Percentiles rank a stretch among this genome's conserved stretches.
phyloP scores from a whole-genome alignment of 495 filamentous ascomycete species.

The Delitschia confertaspora region DNA sequence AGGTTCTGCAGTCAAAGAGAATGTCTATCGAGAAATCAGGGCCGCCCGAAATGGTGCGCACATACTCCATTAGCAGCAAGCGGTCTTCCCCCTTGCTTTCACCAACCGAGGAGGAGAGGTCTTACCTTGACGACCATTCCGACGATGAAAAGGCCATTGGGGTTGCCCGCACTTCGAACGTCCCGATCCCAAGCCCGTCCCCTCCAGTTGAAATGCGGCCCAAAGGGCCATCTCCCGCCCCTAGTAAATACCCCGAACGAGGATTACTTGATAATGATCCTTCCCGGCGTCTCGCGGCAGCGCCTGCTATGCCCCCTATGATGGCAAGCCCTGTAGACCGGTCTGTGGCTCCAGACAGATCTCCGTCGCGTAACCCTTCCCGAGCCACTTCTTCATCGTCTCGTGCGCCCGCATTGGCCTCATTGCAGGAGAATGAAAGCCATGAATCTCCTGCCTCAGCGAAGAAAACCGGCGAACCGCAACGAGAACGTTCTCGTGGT shows the following conservation, averaged over 20 bases:
- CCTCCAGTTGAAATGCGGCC: conserved; percentile 6
- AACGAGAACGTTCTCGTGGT: neutral
- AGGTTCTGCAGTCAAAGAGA: conserved; percentile 20
- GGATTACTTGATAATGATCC: conserved; percentile 1
- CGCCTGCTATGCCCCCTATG: conserved; percentile 3
- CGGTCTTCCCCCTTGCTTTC: conserved; percentile 4
- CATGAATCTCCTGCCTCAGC: neutral
- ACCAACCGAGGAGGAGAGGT: conserved; percentile 2
- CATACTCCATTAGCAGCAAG: conserved; percentile 17
- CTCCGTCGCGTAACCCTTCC: conserved; percentile 1
- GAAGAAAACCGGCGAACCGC: neutral
- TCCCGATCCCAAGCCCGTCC: conserved; percentile 18
- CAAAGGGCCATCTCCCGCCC: conserved; percentile 3
- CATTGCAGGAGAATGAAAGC: conserved; percentile 15
- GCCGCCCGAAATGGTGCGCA: conserved; percentile 22
- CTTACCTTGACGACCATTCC: conserved; percentile 16
- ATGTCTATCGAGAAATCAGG: conserved; percentile 23
- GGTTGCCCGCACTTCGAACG: conserved; percentile 26
- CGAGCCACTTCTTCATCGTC: conserved; percentile 6
- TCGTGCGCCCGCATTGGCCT: conserved; percentile 11
- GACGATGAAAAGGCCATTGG: conserved; percentile 26
- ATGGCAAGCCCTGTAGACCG: conserved; percentile 20
- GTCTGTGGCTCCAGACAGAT: conserved; percentile 2
- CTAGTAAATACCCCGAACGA: conserved; percentile 6
- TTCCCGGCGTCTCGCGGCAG: conserved; percentile 10